Evolutionary conservation across 1,284 basidiomycete genomes (phyloP).

Genomic region (Sanguinoderma infundibulare): DNA sequence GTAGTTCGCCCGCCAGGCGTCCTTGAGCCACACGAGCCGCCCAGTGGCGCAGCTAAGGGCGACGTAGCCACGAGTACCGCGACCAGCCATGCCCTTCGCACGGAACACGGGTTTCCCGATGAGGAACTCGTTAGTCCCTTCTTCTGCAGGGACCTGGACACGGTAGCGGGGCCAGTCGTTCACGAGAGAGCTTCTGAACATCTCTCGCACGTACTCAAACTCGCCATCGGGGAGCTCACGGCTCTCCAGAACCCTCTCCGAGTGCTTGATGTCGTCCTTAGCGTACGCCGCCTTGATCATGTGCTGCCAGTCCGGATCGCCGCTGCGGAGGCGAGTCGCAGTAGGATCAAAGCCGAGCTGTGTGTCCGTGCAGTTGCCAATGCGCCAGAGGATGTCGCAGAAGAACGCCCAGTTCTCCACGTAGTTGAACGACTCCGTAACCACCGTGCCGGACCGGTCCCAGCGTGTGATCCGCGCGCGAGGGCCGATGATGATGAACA

Average conservation of each 20-base stretch:
- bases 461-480: neutral
- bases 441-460: conserved; percentile 7
- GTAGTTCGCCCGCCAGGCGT: conserved; percentile 7
- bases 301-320: neutral
- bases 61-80: conserved; percentile 11
- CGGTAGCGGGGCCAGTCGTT: neutral
- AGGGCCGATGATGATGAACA: neutral
- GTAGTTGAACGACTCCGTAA: conserved; percentile 5
- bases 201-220: conserved; percentile 4
- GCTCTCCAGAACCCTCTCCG: neutral
- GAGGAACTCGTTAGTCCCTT: neutral
- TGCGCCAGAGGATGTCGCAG: conserved; percentile 22
- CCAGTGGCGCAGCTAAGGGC: neutral
- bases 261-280: neutral
- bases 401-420: neutral
- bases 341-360: conserved; percentile 26
- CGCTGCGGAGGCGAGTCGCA: neutral
- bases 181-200: neutral
- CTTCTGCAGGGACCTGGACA: neutral
- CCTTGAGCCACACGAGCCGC: conserved; percentile 11
- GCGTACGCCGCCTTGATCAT: neutral
- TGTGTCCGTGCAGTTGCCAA: conserved; percentile 32
- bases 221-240: neutral
- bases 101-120: conserved; percentile 6
- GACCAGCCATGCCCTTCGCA: neutral